These are phyloP conservation scores for Eucalyptus camaldulensis DNA, from an alignment of 345 rosid species.

Conservation along the genomic window DNA sequence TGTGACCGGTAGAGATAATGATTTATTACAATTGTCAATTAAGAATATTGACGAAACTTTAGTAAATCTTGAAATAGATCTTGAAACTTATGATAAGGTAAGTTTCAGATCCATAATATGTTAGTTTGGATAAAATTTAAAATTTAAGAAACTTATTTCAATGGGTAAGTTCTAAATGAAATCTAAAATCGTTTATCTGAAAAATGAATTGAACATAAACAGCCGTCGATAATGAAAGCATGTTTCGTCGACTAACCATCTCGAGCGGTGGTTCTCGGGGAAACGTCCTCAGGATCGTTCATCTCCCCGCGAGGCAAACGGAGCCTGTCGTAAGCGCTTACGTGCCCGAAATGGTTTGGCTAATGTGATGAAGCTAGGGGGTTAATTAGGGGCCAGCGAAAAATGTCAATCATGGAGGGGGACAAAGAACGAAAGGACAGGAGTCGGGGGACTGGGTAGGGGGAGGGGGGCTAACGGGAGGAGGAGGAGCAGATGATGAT, in stretches of 20 bases:
- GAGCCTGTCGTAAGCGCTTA: background rate
- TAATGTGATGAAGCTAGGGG: fast-evolving
- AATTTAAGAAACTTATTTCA: fast-evolving
- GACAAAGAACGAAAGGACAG: background rate
- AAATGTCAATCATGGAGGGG: background rate
- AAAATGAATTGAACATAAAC: background rate
- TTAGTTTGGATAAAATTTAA: fast-evolving
- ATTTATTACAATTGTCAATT: background rate
- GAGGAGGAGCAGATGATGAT: background rate
- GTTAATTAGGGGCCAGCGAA: background rate
- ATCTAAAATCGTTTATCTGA: fast-evolving
- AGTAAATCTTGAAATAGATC: fast-evolving
- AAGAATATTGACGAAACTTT: fast-evolving
- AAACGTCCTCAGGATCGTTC: background rate
- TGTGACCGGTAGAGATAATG: fast-evolving
- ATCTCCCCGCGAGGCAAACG: background rate
- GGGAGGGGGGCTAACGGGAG: background rate
- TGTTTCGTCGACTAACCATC: background rate
- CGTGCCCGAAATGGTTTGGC: background rate
- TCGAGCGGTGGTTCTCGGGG: background rate
- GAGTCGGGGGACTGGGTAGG: background rate
- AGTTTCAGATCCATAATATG: fast-evolving
- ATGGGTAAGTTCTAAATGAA: fast-evolving
- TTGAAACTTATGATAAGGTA: fast-evolving
- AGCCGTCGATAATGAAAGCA: fast-evolving